These are phyloP conservation scores for Cadophora sp. DNA, from an alignment of 2,329 filamentous ascomycete genomes.

Conservation along the genomic window DNA sequence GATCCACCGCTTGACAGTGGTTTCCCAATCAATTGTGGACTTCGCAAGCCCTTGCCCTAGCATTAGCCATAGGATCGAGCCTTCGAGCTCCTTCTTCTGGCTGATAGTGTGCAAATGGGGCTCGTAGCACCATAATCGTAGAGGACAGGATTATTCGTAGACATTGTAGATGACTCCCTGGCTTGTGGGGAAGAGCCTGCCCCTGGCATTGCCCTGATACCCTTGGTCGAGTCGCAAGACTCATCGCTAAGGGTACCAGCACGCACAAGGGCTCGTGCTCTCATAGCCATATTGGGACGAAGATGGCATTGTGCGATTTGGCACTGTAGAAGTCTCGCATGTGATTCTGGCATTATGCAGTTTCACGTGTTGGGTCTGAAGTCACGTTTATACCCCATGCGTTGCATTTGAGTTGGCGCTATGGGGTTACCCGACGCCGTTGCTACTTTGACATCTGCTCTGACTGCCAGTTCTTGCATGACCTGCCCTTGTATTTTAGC, in stretches of 20 bases:
- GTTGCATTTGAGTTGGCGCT: constrained; percentile 4
- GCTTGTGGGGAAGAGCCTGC: neutral
- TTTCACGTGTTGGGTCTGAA: neutral
- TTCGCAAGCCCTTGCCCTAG: neutral
- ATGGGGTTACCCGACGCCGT: neutral
- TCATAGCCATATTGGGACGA: neutral
- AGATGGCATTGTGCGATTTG: neutral
- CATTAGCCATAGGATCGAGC: neutral
- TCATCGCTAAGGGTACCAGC: neutral
- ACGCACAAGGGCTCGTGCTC: neutral
- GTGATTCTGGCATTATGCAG: neutral
- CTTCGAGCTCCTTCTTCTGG: neutral
- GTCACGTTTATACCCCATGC: neutral
- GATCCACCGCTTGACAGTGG: neutral
- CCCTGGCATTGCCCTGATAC: neutral
- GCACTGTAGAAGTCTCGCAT: neutral
- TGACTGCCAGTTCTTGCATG: neutral
- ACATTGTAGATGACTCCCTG: neutral
- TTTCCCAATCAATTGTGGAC: neutral
- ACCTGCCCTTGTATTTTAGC: neutral
- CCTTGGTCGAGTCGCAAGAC: neutral
- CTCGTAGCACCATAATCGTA: neutral
- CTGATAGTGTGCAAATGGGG: neutral
- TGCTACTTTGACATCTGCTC: neutral
- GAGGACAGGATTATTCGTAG: neutral